Evolutionary conservation across 2,329 filamentous ascomycete species (phyloP), one percentile per base, ranked within the genome.

Genomic region (Ophiostoma perfectum): DNA sequence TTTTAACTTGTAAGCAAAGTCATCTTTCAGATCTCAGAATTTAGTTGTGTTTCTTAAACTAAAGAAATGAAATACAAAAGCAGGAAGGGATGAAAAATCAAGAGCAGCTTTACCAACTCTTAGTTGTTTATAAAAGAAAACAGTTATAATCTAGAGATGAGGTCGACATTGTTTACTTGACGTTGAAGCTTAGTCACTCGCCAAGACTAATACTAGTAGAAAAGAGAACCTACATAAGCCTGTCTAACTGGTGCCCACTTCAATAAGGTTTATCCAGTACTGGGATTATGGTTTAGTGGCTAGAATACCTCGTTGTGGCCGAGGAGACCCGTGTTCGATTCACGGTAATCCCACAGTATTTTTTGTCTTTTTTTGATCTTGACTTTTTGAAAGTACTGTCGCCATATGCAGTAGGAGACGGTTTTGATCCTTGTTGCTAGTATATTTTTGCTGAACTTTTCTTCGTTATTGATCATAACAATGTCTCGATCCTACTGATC

Each of bases 251-350:
- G 4, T 27, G n/a, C 49, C 49, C 6, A 55, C 7, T 27, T 9
- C n/a, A 55, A 55, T 9, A 55, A 55, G 49, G 49, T 27, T 9
- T 27, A 55, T 27, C 49, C 49, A 18, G 18, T 1, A 55, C 8
- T 38, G 68, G 66, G 68, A 27, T 69, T 70, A 71, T 72, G 64
- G 70, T 72, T 70, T 71, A 72, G 71, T 71, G 71, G 71, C 67
- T 69, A 72, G 71, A 70, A 71, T 70, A 71, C 69, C 55, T 71
- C 70, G 70, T 70, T 72, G 71, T 71, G 69, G 71, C 68, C 71
- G 71, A 71, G 47, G 69, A 72, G 69, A 72, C 70, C 69, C 71
- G 69, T 71, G 70, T 72, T 72, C 71, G 70, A 72, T 72, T 71
- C 71, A 72, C 69, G 71, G 70, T 71, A 67, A 69, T 72, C 69